These are phyloP conservation scores for Leucocoprinus gongylophorus DNA, from an alignment of 1,284 basidiomycete species.

Conservation along the genomic window DNA sequence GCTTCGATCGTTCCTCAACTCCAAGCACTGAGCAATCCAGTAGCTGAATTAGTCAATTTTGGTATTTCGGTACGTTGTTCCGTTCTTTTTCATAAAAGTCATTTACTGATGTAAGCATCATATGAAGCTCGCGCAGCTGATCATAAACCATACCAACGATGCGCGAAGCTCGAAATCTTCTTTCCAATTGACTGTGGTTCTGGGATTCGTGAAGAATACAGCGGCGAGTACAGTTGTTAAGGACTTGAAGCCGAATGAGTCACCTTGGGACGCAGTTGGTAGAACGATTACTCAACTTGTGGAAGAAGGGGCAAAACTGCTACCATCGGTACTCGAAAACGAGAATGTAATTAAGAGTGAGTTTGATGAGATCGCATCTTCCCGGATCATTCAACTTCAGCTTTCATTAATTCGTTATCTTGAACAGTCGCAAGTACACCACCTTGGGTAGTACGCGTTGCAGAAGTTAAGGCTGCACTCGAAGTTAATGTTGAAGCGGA, in stretches of 20 bases:
- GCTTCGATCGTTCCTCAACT: slow-evolving; percentile 66
- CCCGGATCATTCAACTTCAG: slow-evolving; percentile 9
- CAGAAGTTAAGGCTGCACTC: slow-evolving; percentile 78
- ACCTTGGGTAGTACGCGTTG: slow-evolving; percentile 86
- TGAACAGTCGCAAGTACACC: slow-evolving; percentile 63
- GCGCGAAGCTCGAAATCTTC: slow-evolving; percentile 68
- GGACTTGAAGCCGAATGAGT: slow-evolving; percentile 49
- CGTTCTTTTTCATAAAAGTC: neutral
- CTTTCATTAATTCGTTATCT: neutral
- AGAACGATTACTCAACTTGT: slow-evolving; percentile 64
- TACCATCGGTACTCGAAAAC: slow-evolving; percentile 67
- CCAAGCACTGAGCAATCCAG: slow-evolving; percentile 60
- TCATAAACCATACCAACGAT: slow-evolving; percentile 74
- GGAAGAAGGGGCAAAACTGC: slow-evolving; percentile 60
- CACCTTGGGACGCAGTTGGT: slow-evolving; percentile 74
- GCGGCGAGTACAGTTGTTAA: slow-evolving; percentile 67
- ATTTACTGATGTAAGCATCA: neutral
- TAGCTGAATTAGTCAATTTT: slow-evolving; percentile 82
- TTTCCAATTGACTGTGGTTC: slow-evolving; percentile 67
- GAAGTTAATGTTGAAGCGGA: slow-evolving; percentile 91
- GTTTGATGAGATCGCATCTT: slow-evolving; percentile 18
- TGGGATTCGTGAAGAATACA: slow-evolving; percentile 68
- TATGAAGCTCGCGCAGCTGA: slow-evolving; percentile 74
- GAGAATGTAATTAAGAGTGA: slow-evolving; percentile 75
- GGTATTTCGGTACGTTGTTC: slow-evolving; percentile 67